Evolutionary conservation across 768 basidiomycete species (phyloP), one percentile per base, ranked within the genome.

Genomic region (Trametes gibbosa): DNA sequence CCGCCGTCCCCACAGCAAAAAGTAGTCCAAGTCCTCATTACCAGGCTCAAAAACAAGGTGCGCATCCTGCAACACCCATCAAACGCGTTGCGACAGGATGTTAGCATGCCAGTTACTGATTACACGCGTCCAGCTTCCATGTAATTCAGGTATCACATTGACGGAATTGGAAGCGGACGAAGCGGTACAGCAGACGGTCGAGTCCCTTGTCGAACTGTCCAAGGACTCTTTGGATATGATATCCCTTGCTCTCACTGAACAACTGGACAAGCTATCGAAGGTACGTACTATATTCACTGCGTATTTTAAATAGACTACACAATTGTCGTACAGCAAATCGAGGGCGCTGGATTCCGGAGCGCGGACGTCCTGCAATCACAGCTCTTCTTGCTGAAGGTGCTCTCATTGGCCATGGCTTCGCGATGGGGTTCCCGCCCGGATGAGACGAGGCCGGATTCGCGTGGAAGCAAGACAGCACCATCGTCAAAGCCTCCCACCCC

Each of bases 291-390:
- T 35, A 8, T 25, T 27, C 27, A 41, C 19, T 39, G 65, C 50
- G 0, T 23, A n/a, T 12, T 14, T 16, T 2, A 16, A 19, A 17
- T 19, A 5, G 25, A 25, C 37, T 27, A 35, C 59, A 19, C 17
- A 40, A 23, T 39, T 40, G 14, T 29, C 41, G 19, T 34, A 47
- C 64, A 87, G 80, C 86, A 85, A 76, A 75, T 77, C 60, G 82
- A 84, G 65, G 62, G 73, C 14, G 73, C 77, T 24, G 84, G 82
- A 1, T 75, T 77, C 53, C 74, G 81, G 56, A 76, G 85, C 2
- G 77, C 90, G 17, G 88, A 92, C 56, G 81, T 87, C 42, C 79
- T 94, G 4, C 92, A 95, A 68, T 95, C 93, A 0, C 90, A 95
- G 69, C 77, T 95, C 1, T 92, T 91, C 65, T 74, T 95, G 39